These are phyloP conservation scores for Ceratobasidium sp. DNA, from an alignment of 1,284 basidiomycete genomes.

Conservation along the genomic window DNA sequence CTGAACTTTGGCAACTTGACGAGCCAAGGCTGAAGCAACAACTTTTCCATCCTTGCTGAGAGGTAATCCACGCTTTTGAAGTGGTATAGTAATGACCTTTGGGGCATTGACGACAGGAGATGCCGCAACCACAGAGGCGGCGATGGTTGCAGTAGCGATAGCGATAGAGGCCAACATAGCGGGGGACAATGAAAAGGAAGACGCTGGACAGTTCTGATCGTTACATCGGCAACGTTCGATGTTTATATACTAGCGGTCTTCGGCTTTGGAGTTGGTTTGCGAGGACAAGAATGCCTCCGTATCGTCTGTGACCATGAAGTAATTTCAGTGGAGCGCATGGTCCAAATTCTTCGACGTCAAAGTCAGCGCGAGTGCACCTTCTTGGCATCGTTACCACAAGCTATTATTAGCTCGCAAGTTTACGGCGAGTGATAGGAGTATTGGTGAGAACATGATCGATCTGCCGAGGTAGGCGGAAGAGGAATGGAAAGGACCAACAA, in stretches of 20 bases:
- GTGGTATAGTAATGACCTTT: constrained; percentile 28
- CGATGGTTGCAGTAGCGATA: constrained; percentile 31
- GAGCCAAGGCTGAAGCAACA: constrained; percentile 22
- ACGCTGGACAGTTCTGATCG: not conserved
- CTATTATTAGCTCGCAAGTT: too few relatives aligned
- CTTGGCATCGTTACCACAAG: too few relatives aligned
- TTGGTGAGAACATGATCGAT: too few relatives aligned
- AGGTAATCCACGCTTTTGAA: constrained; percentile 31
- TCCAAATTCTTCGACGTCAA: too few relatives aligned
- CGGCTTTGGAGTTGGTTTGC: not conserved
- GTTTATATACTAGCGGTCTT: not conserved
- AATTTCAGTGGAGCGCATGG: too few relatives aligned
- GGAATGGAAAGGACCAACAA: too few relatives aligned
- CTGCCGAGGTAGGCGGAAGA: too few relatives aligned
- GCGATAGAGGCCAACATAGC: constrained; percentile 39
- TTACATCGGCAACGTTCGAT: not conserved
- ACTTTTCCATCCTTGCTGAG: constrained; percentile 28
- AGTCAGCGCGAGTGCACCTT: too few relatives aligned
- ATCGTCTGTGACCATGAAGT: too few relatives aligned
- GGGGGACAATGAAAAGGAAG: not conserved
- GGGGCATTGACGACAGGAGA: not conserved
- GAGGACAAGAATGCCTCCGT: too few relatives aligned
- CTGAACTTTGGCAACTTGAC: constrained; percentile 33
- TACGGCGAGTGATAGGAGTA: too few relatives aligned
- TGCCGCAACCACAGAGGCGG: constrained; percentile 28